Conservation (phyloP, 306 rosid species). For the Fragaria ananassa region DNA sequence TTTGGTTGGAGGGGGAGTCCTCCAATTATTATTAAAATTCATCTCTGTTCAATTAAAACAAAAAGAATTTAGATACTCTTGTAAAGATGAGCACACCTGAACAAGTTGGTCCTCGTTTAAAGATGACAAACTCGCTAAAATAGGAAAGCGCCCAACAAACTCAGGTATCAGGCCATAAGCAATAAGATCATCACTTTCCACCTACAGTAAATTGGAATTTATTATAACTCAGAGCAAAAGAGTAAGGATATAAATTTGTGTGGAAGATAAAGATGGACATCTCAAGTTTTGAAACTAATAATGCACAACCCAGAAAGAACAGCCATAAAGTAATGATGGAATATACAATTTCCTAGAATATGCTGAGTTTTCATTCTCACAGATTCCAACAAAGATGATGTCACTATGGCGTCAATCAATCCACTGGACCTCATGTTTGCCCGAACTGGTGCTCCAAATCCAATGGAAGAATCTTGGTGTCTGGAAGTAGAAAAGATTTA, state of each 20-base stretch:
- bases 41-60: background rate
- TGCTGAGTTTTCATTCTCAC: slow-evolving; percentile 42
- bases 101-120: slow-evolving; percentile 67
- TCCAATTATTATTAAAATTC: background rate
- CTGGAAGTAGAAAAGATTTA: slow-evolving; percentile 30
- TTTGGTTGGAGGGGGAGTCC: background rate
- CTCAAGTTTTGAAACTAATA: slow-evolving; percentile 15
- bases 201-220: slow-evolving; percentile 30
- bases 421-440: slow-evolving; percentile 49
- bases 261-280: background rate
- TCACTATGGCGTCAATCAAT: slow-evolving; percentile 44
- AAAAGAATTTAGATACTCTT: background rate
- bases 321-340: background rate
- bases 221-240: slow-evolving; percentile 13
- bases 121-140: slow-evolving; percentile 61
- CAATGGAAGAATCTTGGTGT: slow-evolving; percentile 72
- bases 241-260: slow-evolving; percentile 3
- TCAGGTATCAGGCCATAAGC: slow-evolving; percentile 73
- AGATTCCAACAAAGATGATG: slow-evolving; percentile 60
- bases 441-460: slow-evolving; percentile 73
- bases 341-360: slow-evolving; percentile 9
- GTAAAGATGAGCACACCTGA: slow-evolving; percentile 33
- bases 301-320: background rate
- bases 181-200: slow-evolving; percentile 64
- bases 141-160: slow-evolving; percentile 69